phyloP scores from a whole-genome alignment of 2,329 filamentous ascomycete genomes.

The Colletotrichum scovillei region DNA sequence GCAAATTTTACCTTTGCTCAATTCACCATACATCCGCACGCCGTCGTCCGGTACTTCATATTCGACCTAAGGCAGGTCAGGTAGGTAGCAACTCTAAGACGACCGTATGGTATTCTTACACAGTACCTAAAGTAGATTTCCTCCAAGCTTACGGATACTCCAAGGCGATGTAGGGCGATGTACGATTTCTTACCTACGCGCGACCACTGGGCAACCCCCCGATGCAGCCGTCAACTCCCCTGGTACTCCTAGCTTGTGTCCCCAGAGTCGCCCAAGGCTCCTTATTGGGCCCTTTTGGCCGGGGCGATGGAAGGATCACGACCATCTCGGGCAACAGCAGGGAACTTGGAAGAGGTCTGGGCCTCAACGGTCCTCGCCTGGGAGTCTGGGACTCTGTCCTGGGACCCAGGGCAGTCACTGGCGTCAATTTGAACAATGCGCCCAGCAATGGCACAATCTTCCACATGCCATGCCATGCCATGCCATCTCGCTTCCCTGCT shows the following conservation, averaged over 20 bases:
- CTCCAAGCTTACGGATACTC: not conserved
- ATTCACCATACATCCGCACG: not conserved
- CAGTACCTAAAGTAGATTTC: not conserved
- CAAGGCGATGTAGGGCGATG: not conserved
- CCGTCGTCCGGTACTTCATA: not conserved
- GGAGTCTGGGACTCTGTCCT: not conserved
- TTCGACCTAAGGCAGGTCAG: not conserved
- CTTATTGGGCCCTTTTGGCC: constrained; percentile 6
- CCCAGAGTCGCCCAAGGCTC: constrained; percentile 21
- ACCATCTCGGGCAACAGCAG: constrained; percentile 1
- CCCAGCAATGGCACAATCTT: constrained; percentile 1
- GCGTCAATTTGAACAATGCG: not conserved
- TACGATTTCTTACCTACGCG: constrained; percentile 5
- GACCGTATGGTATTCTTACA: not conserved
- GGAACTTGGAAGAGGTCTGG: constrained; percentile 5
- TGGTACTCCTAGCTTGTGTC: not conserved
- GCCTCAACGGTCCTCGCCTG: not conserved
- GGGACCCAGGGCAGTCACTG: not conserved
- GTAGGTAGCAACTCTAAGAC: not conserved
- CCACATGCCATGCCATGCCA: not conserved
- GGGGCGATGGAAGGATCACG: constrained; percentile 9
- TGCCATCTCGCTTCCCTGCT: not conserved
- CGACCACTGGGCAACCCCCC: not conserved
- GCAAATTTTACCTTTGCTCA: not conserved
- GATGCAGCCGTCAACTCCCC: not conserved